These are phyloP conservation scores for Pseudognaphalium luteoalbum DNA, from an alignment of 129 eudicot genomes.

Conservation along the genomic window DNA sequence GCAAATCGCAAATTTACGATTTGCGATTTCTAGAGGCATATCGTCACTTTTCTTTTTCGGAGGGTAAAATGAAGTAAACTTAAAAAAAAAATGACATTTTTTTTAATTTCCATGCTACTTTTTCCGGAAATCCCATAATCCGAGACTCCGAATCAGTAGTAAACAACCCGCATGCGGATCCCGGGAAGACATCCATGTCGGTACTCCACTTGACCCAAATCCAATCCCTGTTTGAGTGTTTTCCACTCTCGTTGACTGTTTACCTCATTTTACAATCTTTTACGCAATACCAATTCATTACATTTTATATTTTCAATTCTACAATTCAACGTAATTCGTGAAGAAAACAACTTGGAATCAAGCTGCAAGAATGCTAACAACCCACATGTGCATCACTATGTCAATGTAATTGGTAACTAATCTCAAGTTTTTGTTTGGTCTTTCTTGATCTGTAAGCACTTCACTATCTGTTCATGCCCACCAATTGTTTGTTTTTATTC, in stretches of 20 bases:
- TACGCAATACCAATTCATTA: background rate
- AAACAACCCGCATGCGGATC: slow-evolving; percentile 26
- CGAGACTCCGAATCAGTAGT: slow-evolving; percentile 13
- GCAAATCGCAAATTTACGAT: no score
- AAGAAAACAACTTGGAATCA: slow-evolving; percentile 23
- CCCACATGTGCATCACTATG: slow-evolving; percentile 20
- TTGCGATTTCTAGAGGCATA: no score
- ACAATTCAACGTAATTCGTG: background rate
- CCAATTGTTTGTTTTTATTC: slow-evolving; percentile 16
- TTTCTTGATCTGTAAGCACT: slow-evolving; percentile 34
- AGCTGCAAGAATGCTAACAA: slow-evolving; percentile 9
- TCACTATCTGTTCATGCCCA: slow-evolving; percentile 31
- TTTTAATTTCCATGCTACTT: no score
- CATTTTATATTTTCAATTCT: background rate
- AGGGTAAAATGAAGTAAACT: no score
- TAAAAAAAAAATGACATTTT: no score
- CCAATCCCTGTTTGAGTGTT: background rate
- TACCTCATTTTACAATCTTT: background rate
- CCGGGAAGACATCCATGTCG: slow-evolving; percentile 34
- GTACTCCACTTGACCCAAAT: slow-evolving; percentile 19
- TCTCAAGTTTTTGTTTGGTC: slow-evolving; percentile 1
- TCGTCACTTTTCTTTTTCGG: no score
- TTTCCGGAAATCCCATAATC: slow-evolving; percentile 2
- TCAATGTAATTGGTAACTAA: slow-evolving; percentile 28
- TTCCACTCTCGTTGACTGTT: slow-evolving; percentile 18